Evolutionary conservation across 148 eudicot species (phyloP), one percentile per base, ranked within the genome.

Genomic region (Polygonum aviculare): DNA sequence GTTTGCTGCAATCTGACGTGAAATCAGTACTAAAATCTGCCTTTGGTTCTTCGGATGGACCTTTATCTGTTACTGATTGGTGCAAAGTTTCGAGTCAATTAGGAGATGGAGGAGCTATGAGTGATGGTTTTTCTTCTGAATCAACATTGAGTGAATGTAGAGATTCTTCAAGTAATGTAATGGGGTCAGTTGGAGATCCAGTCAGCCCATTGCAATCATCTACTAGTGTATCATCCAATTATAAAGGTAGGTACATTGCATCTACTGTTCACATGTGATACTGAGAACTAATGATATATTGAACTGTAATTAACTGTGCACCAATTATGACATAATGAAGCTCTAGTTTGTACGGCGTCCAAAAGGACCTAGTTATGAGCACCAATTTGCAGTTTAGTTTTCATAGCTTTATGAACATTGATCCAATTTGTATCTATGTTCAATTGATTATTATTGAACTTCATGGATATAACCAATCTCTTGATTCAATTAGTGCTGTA

Each of bases 1-100:
- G 90, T 85, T 84, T 90, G 84, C 87, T 95, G 76, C 97, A 89
- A 78, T 85, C 96, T 26, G 99, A 95, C 75, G 84, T 95, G 26
- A 92, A 82, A 82, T 74, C 88, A 77, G 99, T 93, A 21, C 79
- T 95, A 79, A 90, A 86, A 85, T 89, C 97, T 81, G 92, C 97
- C 33, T 95, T 95, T 82, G 84, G 89, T 67, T 82, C 85, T 85
- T 84, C 82, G 78, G 97, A 95, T 82, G 99, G 99, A 70, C 99
- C 97, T 77, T 78, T 95, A 77, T 79, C 88, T 74, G 92, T 89
- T 65, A 87, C 78, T 60, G 97, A 92, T 86, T 95, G 99, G 99
- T 95, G 96, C 83, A 90, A 82, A 84, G 99, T 92, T 63, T 88
- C 91, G 63, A 82, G 80, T 80, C 93, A 82, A 77, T 86, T 91